Conservation (phyloP, 1,139 yeast genomes). For the Yamadazyma diddensiae region DNA sequence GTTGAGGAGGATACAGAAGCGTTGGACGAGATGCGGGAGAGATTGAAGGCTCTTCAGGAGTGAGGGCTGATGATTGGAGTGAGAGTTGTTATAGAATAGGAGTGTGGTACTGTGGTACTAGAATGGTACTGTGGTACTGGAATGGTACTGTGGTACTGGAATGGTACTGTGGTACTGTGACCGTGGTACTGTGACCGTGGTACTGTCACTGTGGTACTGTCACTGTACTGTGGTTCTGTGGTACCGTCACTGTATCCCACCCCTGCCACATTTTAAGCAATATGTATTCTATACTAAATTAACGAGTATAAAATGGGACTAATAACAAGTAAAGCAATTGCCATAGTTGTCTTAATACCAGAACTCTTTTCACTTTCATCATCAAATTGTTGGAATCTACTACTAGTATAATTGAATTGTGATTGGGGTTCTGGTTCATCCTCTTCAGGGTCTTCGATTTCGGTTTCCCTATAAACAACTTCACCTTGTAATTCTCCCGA, state of each 20-base stretch:
- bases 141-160: no score
- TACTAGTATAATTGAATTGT: neutral
- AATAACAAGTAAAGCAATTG: neutral
- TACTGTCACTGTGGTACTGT: no score
- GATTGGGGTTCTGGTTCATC: neutral
- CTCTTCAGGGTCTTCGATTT: neutral
- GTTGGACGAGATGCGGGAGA: slow-evolving; percentile 82
- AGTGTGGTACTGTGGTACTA: no score
- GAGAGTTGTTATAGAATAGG: no score
- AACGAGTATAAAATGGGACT: neutral
- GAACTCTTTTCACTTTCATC: slow-evolving; percentile 8
- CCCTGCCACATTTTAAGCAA: no score
- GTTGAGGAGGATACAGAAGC: slow-evolving; percentile 68
- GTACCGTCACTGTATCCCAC: no score
- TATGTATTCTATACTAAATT: no score
- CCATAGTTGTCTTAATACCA: neutral
- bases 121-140: no score
- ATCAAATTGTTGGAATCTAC: slow-evolving; percentile 8
- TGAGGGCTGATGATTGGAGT: no score
- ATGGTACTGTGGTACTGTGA: no score
- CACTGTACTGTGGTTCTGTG: no score
- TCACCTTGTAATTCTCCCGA: slow-evolving; percentile 6
- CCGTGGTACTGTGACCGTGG: no score
- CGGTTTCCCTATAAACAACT: neutral
- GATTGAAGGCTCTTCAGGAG: slow-evolving; percentile 82